Conservation (phyloP, 345 rosid species). For the Isatis tinctoria region DNA sequence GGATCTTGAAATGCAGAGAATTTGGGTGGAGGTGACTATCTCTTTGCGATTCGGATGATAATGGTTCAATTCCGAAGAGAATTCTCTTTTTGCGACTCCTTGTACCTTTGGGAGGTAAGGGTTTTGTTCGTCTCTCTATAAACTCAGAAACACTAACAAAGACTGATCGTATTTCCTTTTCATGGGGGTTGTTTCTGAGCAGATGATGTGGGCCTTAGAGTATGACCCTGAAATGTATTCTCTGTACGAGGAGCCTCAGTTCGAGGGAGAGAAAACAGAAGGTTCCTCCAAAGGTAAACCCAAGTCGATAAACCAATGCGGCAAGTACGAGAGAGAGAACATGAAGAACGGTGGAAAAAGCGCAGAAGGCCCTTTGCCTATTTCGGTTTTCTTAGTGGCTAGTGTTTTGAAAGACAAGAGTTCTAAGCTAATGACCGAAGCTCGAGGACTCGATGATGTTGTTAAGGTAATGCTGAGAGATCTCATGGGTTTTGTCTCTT, state of each 20-base stretch:
- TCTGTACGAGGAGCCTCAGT: constrained; percentile 62
- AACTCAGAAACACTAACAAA: not conserved
- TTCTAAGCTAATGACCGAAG: constrained; percentile 71
- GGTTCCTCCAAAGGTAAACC: constrained; percentile 52
- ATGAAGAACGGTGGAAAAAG: constrained; percentile 52
- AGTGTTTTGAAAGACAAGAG: constrained; percentile 96
- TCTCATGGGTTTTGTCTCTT: not conserved
- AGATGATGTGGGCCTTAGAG: constrained; percentile 99
- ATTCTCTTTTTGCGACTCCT: constrained; percentile 90
- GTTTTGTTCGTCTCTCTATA: constrained; percentile 1
- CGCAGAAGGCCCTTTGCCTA: constrained; percentile 76
- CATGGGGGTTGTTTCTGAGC: constrained; percentile 30
- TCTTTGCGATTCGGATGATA: constrained; percentile 94
- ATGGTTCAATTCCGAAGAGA: constrained; percentile 97
- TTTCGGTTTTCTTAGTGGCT: constrained; percentile 92
- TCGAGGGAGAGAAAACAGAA: constrained; percentile 42
- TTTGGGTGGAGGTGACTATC: constrained; percentile 94
- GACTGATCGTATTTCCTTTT: too few relatives aligned
- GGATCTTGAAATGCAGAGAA: constrained; percentile 50
- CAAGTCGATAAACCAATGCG: constrained; percentile 64
- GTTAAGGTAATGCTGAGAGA: constrained; percentile 53
- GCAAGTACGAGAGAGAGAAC: constrained; percentile 88
- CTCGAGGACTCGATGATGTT: constrained; percentile 92
- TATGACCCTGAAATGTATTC: constrained; percentile 78
- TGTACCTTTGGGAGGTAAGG: constrained; percentile 97